Percentiles rank a stretch among this genome's conserved stretches.
These are phyloP conservation scores for Ascochyta koolunga DNA, from an alignment of 2,329 filamentous ascomycete genomes.

Conservation along the genomic window DNA sequence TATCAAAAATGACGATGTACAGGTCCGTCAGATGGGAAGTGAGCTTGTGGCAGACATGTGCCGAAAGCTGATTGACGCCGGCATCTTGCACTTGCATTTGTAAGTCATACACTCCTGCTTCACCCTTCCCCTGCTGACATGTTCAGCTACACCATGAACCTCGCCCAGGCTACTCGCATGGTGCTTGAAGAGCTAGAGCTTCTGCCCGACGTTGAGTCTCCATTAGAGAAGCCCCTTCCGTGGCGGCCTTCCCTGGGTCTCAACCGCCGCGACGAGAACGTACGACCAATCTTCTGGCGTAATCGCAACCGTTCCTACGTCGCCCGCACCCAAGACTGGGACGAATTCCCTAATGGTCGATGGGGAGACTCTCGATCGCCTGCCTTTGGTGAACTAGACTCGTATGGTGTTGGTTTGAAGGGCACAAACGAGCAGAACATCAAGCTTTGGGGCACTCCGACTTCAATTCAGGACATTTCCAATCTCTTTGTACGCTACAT, in stretches of 20 bases:
- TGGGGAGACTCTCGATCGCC: slow-evolving; percentile 98
- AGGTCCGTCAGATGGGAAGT: slow-evolving; percentile 88
- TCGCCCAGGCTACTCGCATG: slow-evolving; percentile 92
- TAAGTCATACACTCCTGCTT: slow-evolving; percentile 42
- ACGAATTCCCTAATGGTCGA: slow-evolving; percentile 97
- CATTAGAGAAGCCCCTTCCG: slow-evolving; percentile 86
- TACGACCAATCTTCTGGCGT: slow-evolving; percentile 98
- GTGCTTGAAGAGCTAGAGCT: slow-evolving; percentile 88
- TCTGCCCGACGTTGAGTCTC: slow-evolving; percentile 76
- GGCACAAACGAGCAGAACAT: slow-evolving; percentile 96
- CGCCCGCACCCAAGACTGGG: slow-evolving; percentile 95
- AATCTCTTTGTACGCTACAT: slow-evolving; percentile 86
- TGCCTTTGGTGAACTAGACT: slow-evolving; percentile 92
- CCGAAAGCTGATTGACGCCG: slow-evolving; percentile 78
- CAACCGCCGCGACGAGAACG: slow-evolving; percentile 88
- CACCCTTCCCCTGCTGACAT: slow-evolving; percentile 9
- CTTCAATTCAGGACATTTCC: slow-evolving; percentile 78
- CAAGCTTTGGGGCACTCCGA: slow-evolving; percentile 90
- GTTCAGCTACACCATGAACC: slow-evolving; percentile 90
- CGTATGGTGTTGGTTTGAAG: slow-evolving; percentile 91
- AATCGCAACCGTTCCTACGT: slow-evolving; percentile 97
- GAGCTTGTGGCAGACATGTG: slow-evolving; percentile 89
- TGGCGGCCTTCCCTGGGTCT: slow-evolving; percentile 95
- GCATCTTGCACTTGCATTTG: slow-evolving; percentile 91
- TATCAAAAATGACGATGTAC: slow-evolving; percentile 94